Evolutionary conservation across 2,329 filamentous ascomycete genomes (phyloP).

Genomic region (Fusarium sp.): DNA sequence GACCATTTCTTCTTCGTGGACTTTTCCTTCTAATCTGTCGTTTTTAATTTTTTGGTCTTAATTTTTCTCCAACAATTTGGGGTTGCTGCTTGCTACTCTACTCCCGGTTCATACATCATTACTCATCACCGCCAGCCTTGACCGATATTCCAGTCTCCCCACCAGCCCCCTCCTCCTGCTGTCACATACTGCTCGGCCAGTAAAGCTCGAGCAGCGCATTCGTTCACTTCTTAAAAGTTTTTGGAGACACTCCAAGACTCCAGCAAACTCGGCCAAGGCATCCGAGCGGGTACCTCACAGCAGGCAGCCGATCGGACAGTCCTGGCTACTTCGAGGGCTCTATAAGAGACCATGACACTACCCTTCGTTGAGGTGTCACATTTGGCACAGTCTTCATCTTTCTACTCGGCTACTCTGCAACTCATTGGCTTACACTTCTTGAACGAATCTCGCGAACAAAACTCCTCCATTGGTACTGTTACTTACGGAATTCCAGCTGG

Average conservation of each 20-base stretch:
- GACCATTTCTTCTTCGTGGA: constrained; percentile 22
- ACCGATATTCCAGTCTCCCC: constrained; percentile 40
- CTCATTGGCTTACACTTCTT: constrained; percentile 79
- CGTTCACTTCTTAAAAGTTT: constrained; percentile 17
- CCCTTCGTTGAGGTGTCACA: constrained; percentile 76
- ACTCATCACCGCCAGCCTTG: constrained; percentile 38
- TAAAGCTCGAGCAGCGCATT: constrained; percentile 33
- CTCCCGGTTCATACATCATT: constrained; percentile 27
- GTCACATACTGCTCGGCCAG: constrained; percentile 32
- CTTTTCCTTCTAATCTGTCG: constrained; percentile 25
- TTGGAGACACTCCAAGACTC: constrained; percentile 30
- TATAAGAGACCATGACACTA: constrained; percentile 53
- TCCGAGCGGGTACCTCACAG: constrained; percentile 41
- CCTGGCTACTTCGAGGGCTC: constrained; percentile 28
- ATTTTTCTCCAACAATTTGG: constrained; percentile 10
- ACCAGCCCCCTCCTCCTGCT: constrained; percentile 25
- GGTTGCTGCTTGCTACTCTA: constrained; percentile 10
- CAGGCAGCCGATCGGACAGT: constrained; percentile 39
- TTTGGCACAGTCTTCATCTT: constrained; percentile 83
- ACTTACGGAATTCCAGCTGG: constrained; percentile 56
- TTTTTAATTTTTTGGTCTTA: constrained; percentile 9
- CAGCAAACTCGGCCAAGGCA: constrained; percentile 35
- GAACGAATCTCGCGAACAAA: constrained; percentile 40
- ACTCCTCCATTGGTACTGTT: constrained; percentile 52
- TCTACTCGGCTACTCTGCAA: constrained; percentile 83